A percentile compares a stretch with the other conserved stretches of the same genome.
Conservation (phyloP, 495 filamentous ascomycete genomes). For the Penicillium turbatum region DNA sequence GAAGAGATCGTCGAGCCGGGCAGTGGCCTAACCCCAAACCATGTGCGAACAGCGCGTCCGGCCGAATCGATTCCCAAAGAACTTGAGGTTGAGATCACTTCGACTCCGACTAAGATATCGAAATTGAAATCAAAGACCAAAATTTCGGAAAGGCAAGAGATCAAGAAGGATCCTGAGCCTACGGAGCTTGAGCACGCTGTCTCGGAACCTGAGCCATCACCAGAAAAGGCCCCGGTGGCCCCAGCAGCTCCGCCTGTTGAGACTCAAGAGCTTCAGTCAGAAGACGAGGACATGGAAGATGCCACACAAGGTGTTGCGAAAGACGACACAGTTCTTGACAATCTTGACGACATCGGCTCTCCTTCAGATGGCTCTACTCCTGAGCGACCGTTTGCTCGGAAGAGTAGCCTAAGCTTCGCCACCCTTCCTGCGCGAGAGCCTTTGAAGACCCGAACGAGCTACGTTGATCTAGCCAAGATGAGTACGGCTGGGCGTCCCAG, state of each 20-base stretch:
- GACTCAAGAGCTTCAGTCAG: constrained; percentile 16
- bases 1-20: constrained; percentile 37
- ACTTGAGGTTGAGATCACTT: constrained; percentile 15
- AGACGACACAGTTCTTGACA: constrained; percentile 48
- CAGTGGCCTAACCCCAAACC: constrained; percentile 23
- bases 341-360: constrained; percentile 53
- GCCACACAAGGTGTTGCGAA: constrained; percentile 28
- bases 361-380: constrained; percentile 61
- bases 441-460: constrained; percentile 73
- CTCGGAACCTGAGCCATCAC: constrained; percentile 12
- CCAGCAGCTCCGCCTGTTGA: constrained; percentile 8
- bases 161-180: constrained; percentile 7
- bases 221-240: constrained; percentile 18
- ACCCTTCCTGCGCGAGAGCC: constrained; percentile 89
- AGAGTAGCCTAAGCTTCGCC: constrained; percentile 91
- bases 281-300: constrained; percentile 23
- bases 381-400: constrained; percentile 63
- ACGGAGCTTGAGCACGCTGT: constrained; percentile 3
- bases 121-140: constrained; percentile 4
- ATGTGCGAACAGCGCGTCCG: constrained; percentile 10
- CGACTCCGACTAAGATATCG: constrained; percentile 15
- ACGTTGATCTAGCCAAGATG: constrained; percentile 62
- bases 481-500: constrained; percentile 40
- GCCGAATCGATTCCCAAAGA: constrained; percentile 6
- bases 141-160: constrained; percentile 13